Percentiles rank a stretch among this genome's conserved stretches.
Conservation (phyloP, 352 stramenopile species). For the Halophytophthora batemanensis region DNA sequence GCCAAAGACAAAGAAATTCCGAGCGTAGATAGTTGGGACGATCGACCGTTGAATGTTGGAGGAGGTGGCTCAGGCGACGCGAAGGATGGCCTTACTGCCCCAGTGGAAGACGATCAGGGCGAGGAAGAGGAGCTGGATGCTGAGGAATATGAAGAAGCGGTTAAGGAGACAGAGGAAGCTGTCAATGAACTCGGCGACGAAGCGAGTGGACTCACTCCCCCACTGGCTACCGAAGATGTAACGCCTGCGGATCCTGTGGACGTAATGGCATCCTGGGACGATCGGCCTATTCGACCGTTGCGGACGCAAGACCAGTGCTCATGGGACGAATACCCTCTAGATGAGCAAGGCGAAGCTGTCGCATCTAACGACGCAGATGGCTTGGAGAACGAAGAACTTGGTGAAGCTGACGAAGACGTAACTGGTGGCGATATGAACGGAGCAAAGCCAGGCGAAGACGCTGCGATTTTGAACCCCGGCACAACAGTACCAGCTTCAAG, state of each 20-base stretch:
- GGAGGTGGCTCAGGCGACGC: not conserved
- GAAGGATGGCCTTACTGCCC: not conserved
- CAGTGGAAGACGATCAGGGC: constrained; percentile 1
- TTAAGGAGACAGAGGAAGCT: not conserved
- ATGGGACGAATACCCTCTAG: not conserved
- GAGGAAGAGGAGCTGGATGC: not conserved
- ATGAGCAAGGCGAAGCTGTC: not conserved
- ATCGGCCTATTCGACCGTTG: constrained; percentile 14
- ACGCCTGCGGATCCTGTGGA: not conserved
- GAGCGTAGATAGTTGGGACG: constrained; percentile 11
- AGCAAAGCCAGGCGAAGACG: no score
- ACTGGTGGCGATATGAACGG: not conserved
- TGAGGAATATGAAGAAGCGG: not conserved
- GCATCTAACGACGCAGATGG: not conserved
- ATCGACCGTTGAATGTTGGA: constrained; percentile 6
- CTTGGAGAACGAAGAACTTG: not conserved
- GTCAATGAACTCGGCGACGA: not conserved
- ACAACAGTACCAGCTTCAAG: no score
- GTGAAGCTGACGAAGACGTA: not conserved
- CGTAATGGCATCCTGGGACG: constrained; percentile 6
- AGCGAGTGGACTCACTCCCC: not conserved
- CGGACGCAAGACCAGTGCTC: not conserved
- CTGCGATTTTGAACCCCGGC: no score
- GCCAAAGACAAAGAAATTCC: not conserved
- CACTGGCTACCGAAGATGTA: not conserved